Conservation (phyloP, 768 basidiomycete genomes). For the Steccherinum ochraceum region DNA sequence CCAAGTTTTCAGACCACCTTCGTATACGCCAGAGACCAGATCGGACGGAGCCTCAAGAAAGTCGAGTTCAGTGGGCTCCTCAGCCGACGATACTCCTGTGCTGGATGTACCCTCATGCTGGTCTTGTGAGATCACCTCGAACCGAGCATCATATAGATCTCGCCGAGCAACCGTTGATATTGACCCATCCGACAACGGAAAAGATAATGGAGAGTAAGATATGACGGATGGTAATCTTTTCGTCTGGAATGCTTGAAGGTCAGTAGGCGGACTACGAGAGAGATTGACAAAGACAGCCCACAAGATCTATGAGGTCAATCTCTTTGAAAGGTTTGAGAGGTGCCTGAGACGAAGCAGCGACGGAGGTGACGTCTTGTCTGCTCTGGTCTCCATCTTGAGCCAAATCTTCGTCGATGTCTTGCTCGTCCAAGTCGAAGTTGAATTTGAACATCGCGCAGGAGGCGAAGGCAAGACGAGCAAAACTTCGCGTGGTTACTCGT, state of each 20-base stretch:
- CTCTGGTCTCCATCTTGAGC: neutral
- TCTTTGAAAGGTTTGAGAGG: conserved; percentile 20
- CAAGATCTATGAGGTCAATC: conserved; percentile 24
- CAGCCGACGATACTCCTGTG: no score
- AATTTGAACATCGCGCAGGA: conserved; percentile 54
- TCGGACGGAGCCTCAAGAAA: conserved; percentile 84
- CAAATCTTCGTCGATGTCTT: conserved; percentile 23
- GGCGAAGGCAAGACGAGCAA: no score
- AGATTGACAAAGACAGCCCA: conserved; percentile 8
- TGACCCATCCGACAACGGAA: conserved; percentile 35
- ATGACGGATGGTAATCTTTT: conserved; percentile 62
- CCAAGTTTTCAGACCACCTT: conserved; percentile 98
- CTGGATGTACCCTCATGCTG: no score
- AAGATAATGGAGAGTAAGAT: conserved; percentile 69
- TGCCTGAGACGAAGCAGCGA: neutral
- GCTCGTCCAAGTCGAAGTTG: conserved; percentile 55
- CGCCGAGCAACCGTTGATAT: conserved; percentile 51
- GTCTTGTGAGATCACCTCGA: conserved; percentile 73
- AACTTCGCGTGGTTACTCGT: no score
- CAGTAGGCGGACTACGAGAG: neutral
- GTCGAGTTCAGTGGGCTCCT: conserved; percentile 34
- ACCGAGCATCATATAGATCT: conserved; percentile 94
- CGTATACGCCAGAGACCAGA: conserved; percentile 86
- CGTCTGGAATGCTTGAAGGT: conserved; percentile 41
- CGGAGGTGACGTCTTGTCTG: neutral